Percentiles rank a stretch among this genome's conserved stretches.
Evolutionary conservation across 305 asterid genomes (phyloP).

Genomic region (Caryopteris hybrid): DNA sequence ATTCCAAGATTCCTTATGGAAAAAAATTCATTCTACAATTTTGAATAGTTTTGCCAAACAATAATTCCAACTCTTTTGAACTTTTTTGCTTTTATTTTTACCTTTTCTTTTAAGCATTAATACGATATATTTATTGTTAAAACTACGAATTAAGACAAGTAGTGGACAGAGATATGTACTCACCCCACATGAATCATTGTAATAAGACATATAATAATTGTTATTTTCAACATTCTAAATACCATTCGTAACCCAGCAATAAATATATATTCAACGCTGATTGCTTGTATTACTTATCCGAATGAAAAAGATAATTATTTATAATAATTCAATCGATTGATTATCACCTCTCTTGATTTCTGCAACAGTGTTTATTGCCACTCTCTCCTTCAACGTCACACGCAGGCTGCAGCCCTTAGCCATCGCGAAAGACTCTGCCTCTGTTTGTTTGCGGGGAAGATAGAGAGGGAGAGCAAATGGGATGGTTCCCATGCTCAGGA

Average conservation of each 20-base stretch:
- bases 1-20: too few species aligned
- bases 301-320: too few species aligned
- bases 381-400: slow-evolving; percentile 10
- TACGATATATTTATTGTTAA: not conserved
- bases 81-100: too few species aligned
- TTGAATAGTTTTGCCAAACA: too few species aligned
- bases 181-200: slow-evolving; percentile 10
- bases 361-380: slow-evolving; percentile 12
- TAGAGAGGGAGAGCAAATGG: slow-evolving; percentile 38
- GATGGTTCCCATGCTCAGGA: slow-evolving; percentile 92
- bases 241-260: not conserved
- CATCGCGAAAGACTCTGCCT: too few species aligned
- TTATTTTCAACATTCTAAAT: not conserved
- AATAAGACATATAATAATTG: not conserved
- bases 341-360: not conserved
- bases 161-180: not conserved
- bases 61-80: too few species aligned
- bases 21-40: too few species aligned
- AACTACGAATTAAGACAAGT: not conserved
- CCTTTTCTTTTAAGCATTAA: too few species aligned
- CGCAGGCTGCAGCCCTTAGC: slow-evolving; percentile 3
- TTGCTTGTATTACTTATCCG: not conserved
- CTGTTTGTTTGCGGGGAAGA: too few species aligned
- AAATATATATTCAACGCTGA: not conserved
- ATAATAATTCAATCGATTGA: too few species aligned